These are phyloP conservation scores for Candida namnaoensis DNA, from an alignment of 805 yeast species.

Conservation along the genomic window DNA sequence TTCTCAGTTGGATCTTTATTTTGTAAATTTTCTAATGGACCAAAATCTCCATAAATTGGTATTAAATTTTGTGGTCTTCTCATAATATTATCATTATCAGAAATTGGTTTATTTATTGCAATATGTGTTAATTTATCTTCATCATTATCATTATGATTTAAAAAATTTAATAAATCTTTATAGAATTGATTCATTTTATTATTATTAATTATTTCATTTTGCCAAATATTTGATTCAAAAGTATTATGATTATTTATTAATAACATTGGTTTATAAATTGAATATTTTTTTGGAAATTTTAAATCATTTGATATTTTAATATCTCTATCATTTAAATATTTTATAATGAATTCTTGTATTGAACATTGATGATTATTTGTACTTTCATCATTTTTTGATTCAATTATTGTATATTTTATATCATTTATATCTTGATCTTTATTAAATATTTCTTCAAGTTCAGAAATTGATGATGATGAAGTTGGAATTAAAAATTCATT, in stretches of 20 bases:
- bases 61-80: constrained; percentile 56
- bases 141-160: no score
- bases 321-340: no score
- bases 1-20: constrained; percentile 24
- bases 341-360: no score
- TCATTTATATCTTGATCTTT: no score
- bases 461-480: no score
- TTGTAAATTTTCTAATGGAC: constrained; percentile 22
- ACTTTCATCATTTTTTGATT: no score
- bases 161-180: constrained; percentile 10
- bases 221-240: constrained; percentile 32
- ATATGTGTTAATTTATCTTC: constrained; percentile 38
- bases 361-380: no score
- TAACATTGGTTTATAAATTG: constrained; percentile 60
- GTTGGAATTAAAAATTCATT: no score
- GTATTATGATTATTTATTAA: constrained; percentile 44
- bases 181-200: constrained; percentile 7
- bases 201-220: constrained; percentile 7
- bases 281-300: constrained; percentile 43
- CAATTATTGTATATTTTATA: no score
- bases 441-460: no score
- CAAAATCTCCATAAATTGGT: constrained; percentile 63
- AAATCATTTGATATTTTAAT: background rate
- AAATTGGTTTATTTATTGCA: constrained; percentile 67
- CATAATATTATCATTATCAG: constrained; percentile 37